Conservation (phyloP, 768 basidiomycete species). For the Auricularia sp. region DNA sequence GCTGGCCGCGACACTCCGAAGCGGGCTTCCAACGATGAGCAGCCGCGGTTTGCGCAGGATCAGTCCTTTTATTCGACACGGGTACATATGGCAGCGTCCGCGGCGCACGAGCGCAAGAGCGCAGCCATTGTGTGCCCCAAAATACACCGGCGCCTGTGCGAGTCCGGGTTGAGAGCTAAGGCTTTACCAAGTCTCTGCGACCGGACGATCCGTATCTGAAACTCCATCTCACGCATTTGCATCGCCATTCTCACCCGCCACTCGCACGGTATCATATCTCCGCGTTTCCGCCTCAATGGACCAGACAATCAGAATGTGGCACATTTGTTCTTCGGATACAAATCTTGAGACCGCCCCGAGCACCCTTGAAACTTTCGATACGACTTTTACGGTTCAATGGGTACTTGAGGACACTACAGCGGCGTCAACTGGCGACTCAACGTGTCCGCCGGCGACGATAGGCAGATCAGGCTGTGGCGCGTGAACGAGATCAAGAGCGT, state of each 20-base stretch:
- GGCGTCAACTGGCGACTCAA: slow-evolving; percentile 97
- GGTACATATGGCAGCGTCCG: too few species aligned
- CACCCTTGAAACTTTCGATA: slow-evolving; percentile 80
- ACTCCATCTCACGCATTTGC: slow-evolving; percentile 94
- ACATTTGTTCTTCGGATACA: slow-evolving; percentile 93
- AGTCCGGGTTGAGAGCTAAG: too few species aligned
- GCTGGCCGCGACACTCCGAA: too few species aligned
- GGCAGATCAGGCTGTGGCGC: slow-evolving; percentile 96
- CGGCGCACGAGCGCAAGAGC: too few species aligned
- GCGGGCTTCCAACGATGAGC: too few species aligned
- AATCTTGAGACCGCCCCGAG: slow-evolving; percentile 41
- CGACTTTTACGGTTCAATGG: slow-evolving; percentile 92
- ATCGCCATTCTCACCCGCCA: slow-evolving; percentile 98
- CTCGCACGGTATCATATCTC: slow-evolving; percentile 99
- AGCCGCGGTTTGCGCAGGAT: too few species aligned
- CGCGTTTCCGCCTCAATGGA: slow-evolving; percentile 96
- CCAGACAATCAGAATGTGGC: slow-evolving; percentile 98
- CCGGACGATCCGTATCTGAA: slow-evolving; percentile 99
- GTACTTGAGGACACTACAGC: slow-evolving; percentile 94
- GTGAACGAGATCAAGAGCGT: slow-evolving; percentile 99
- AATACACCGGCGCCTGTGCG: too few species aligned
- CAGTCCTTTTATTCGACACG: too few species aligned
- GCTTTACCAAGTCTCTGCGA: too few species aligned
- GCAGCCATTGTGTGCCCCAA: too few species aligned
- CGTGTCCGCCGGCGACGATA: slow-evolving; percentile 92